Evolutionary conservation across 495 filamentous ascomycete species (phyloP).

Genomic region (Xylaria sp.): DNA sequence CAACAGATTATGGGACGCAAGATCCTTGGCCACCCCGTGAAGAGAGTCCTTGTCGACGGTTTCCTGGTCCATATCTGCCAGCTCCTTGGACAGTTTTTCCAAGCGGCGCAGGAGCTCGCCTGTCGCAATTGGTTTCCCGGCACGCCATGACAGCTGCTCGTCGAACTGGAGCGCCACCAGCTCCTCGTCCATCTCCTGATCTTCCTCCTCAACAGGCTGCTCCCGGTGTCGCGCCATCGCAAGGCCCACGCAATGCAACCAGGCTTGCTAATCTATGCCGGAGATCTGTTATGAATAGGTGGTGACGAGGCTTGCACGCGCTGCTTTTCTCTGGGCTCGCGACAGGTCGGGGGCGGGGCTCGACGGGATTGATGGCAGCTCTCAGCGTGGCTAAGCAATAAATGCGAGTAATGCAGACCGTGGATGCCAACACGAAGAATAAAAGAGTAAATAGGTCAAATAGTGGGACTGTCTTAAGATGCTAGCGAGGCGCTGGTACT

Average conservation of each 20-base stretch:
- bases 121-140: constrained; percentile 86
- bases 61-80: constrained; percentile 87
- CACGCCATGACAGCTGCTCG: constrained; percentile 88
- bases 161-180: constrained; percentile 70
- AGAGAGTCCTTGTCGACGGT: constrained; percentile 81
- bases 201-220: constrained; percentile 44
- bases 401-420: background rate
- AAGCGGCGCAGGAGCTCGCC: constrained; percentile 82
- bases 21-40: constrained; percentile 83
- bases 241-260: constrained; percentile 3
- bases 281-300: background rate
- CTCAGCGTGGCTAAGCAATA: constrained; percentile 2
- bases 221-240: constrained; percentile 40
- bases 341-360: constrained; percentile 22
- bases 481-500: background rate
- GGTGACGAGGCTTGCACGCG: background rate
- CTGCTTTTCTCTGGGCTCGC: background rate
- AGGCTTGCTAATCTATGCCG: background rate
- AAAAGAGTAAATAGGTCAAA: background rate
- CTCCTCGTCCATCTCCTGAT: constrained; percentile 44
- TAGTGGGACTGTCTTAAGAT: background rate
- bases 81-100: constrained; percentile 79
- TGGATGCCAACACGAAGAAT: background rate
- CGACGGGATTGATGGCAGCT: background rate
- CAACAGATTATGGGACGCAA: constrained; percentile 81